Base-by-base conservation (phyloP, 1,284 basidiomycete genomes). In the Apiotrichum domesticum region DNA sequence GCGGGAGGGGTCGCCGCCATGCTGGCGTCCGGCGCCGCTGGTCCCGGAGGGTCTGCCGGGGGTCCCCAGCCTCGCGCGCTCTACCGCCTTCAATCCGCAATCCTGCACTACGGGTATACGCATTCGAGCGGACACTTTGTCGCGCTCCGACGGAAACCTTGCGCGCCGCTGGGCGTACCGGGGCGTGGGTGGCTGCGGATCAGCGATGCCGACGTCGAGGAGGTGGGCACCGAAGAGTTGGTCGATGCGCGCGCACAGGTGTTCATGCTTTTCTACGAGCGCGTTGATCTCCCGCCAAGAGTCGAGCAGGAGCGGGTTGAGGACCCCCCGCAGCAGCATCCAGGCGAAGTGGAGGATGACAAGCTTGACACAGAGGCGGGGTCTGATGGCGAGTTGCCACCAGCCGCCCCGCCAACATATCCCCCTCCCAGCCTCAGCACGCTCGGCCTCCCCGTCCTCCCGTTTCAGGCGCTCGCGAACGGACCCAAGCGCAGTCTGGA, bases 221-320 rank as follows among this genome's bases (percentile, higher is more conserved):
- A 90, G 67, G 85, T 87, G 41, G 86, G 85, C 35, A 80, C 90
- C 49, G 85, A 88, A 74, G 80, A 80, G 54, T 87, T 92, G 63
- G 73, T 90, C 50, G 79, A 80, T 9, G 61, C 63, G 37, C 62
- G 67, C 10, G 67, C 61, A 13, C 84, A 84, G 44, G 87, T 84
- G 50, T 92, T 94, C 71, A 88, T 96, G 86, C 80, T 95, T 43
- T 95, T 91, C 69, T 96, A 96, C 69, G 91, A 96, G 78, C 81
- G 84, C 46, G 83, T 86, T 43, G 76, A 64, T 44, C 47, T 58
- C 42, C 58, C 57, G 29, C 35, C 15, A 33, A 14, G 48, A 7
- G 32, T 32, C 15, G 33, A 10, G 49, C 13, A 5, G 32, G 4
- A 40, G 7, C 37, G 37, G 21, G 13, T 39, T 13, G 37, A 39